phyloP scores from a whole-genome alignment of 805 yeast genomes.

The Myxozyma vanderwaltii region DNA sequence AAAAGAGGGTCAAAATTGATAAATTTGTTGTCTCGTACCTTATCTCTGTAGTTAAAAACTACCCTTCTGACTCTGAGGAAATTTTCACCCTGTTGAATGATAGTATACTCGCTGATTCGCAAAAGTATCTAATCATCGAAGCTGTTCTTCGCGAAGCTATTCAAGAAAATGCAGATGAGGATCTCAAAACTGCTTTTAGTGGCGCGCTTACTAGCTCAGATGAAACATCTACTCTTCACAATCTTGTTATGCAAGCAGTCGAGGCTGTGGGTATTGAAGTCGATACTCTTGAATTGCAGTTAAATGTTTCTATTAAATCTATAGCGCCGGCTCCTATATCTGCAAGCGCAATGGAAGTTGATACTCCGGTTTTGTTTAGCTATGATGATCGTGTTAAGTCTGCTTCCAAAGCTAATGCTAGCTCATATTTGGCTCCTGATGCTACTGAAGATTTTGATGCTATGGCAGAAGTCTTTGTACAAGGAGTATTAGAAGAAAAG shows the following conservation, averaged over 20 bases:
- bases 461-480: constrained; percentile 23
- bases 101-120: constrained; percentile 7
- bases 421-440: constrained; percentile 24
- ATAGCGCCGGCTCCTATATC: neutral
- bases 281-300: constrained; percentile 30
- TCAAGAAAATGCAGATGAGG: neutral
- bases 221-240: neutral
- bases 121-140: constrained; percentile 9
- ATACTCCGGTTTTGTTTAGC: constrained; percentile 40
- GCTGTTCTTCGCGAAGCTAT: constrained; percentile 8
- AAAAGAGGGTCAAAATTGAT: constrained; percentile 42
- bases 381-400: constrained; percentile 21
- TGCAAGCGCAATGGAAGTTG: constrained; percentile 34
- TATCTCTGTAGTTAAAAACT: constrained; percentile 50
- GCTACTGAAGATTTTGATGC: constrained; percentile 22
- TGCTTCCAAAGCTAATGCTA: neutral
- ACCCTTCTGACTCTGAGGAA: constrained; percentile 40
- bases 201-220: constrained; percentile 4
- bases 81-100: constrained; percentile 13
- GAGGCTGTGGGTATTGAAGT: constrained; percentile 30
- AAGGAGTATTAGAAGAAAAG: constrained; percentile 21
- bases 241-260: constrained; percentile 31
- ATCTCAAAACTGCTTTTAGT: constrained; percentile 1
- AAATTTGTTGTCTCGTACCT: constrained; percentile 51
- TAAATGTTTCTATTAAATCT: constrained; percentile 33